These are phyloP conservation scores for Apiospora hydei DNA, from an alignment of 2,329 filamentous ascomycete species.

Conservation along the genomic window DNA sequence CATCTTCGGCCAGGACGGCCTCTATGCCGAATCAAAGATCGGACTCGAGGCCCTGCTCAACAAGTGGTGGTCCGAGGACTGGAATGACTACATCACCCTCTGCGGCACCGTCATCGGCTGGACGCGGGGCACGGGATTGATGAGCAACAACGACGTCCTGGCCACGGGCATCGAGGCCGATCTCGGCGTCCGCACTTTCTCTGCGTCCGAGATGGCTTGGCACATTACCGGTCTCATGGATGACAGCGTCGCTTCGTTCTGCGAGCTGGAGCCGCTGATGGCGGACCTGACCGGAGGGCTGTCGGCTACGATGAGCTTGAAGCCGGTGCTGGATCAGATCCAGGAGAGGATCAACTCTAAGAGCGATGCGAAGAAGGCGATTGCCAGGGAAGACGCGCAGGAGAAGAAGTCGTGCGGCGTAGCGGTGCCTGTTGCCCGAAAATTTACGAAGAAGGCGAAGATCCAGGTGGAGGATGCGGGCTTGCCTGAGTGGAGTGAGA, in stretches of 20 bases:
- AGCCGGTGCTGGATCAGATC: conserved; percentile 33
- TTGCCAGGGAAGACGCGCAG: conserved; percentile 37
- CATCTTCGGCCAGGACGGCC: conserved; percentile 49
- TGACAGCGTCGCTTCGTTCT: conserved; percentile 39
- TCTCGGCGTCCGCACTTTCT: conserved; percentile 48
- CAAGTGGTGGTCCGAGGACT: conserved; percentile 45
- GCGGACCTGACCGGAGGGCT: conserved; percentile 50
- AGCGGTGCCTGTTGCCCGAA: conserved; percentile 52
- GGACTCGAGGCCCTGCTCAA: conserved; percentile 46
- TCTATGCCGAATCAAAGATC: conserved; percentile 54
- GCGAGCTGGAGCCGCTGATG: conserved; percentile 44
- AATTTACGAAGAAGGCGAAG: conserved; percentile 21
- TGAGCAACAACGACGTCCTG: conserved; percentile 50
- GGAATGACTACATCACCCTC: conserved; percentile 47
- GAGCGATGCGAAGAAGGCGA: conserved; percentile 34
- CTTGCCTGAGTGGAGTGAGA: conserved; percentile 37
- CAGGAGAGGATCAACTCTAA: conserved; percentile 32
- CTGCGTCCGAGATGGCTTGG: conserved; percentile 49
- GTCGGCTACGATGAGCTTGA: conserved; percentile 39
- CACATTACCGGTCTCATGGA: conserved; percentile 46
- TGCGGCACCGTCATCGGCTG: conserved; percentile 53
- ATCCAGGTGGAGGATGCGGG: conserved; percentile 36
- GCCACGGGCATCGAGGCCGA: conserved; percentile 46
- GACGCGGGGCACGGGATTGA: conserved; percentile 53
- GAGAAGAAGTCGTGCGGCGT: conserved; percentile 70